Evolutionary conservation across 2,329 filamentous ascomycete species (phyloP), one percentile per base, ranked within the genome.

Genomic region (Aulographum hederae): DNA sequence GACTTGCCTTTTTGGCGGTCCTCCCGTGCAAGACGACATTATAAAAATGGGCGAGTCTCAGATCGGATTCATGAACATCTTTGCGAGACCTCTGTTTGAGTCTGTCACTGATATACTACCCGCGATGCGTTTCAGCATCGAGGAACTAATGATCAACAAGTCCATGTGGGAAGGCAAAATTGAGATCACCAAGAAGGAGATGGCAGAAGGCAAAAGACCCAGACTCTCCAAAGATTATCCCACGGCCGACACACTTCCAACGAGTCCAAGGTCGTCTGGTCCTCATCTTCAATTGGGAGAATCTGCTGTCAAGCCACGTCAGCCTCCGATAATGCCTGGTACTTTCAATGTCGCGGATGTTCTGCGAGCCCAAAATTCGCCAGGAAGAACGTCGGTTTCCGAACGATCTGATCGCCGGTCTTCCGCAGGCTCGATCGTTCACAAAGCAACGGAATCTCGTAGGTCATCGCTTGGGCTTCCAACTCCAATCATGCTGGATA

Each of bases 31-130:
- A 35, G 80, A 85, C 43, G 85, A 94, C 43, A 64, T 78, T 19
- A 62, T 82, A 38, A 85, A 86, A 34, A 65, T 94, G 32, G 79
- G 73, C 39, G 82, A 80, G 41, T 78, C 84, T 5, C 89, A 98
- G 54, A 78, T 94, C 33, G 78, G 81, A 16, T 98, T 98, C 56
- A 94, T 95, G 80, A 89, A 82, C 41, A 69, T 94, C 44, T 95
- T 95, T 51, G 89, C 86, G 12, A 72, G 85, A 30, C 89, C 89
- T 1, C 65, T 98, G 0, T 98, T 98, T 48, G 73, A 84, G 47
- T 80, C 78, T 5, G 76, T 95, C 5, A 73, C 80, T 18, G 79
- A 91, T 43, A 69, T 95, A 21, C 67, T 95, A 46, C 85, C 89
- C 2, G 70, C 69, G 15, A 80, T 95, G 72, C 61, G 65, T 31